Conservation (phyloP, 345 rosid genomes). For the Boechera stricta region DNA sequence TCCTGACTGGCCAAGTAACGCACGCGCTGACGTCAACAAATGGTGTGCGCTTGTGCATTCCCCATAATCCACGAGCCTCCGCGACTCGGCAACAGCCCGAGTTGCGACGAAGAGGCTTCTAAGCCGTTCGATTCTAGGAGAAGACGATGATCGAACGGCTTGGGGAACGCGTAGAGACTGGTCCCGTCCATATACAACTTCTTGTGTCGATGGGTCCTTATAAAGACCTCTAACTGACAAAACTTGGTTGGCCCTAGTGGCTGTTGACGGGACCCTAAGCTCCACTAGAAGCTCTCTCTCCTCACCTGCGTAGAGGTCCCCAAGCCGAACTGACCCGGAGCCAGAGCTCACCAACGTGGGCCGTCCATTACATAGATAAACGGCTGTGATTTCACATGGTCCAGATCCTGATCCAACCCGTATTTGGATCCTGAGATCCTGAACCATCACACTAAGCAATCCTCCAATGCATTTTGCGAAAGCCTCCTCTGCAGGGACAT, state of each 20-base stretch:
- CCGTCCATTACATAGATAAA: constrained; percentile 61
- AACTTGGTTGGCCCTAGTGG: constrained; percentile 50
- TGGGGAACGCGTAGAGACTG: constrained; percentile 54
- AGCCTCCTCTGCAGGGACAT: constrained; percentile 65
- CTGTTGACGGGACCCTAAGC: constrained; percentile 53
- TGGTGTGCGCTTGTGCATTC: constrained; percentile 72
- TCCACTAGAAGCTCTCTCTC: constrained; percentile 81
- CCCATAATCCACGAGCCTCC: constrained; percentile 61
- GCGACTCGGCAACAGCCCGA: constrained; percentile 79
- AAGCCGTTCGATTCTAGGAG: constrained; percentile 56
- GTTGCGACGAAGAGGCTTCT: constrained; percentile 64
- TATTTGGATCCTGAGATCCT: constrained; percentile 75
- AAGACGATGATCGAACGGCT: constrained; percentile 56
- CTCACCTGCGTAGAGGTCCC: constrained; percentile 80
- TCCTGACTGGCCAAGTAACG: constrained; percentile 57
- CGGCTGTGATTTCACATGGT: constrained; percentile 76
- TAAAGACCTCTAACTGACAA: constrained; percentile 65
- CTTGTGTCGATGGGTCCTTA: constrained; percentile 68
- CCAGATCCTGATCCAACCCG: constrained; percentile 62
- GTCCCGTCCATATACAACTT: constrained; percentile 59
- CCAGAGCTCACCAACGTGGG: constrained; percentile 56
- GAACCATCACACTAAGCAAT: constrained; percentile 68
- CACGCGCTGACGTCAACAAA: constrained; percentile 74
- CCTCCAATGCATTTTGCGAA: constrained; percentile 69
- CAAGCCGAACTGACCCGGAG: constrained; percentile 63